A percentile compares a stretch with the other conserved stretches of the same genome.
phyloP scores from a whole-genome alignment of 192 early-diverging fungal genomes.

The Coemansia sp. region DNA sequence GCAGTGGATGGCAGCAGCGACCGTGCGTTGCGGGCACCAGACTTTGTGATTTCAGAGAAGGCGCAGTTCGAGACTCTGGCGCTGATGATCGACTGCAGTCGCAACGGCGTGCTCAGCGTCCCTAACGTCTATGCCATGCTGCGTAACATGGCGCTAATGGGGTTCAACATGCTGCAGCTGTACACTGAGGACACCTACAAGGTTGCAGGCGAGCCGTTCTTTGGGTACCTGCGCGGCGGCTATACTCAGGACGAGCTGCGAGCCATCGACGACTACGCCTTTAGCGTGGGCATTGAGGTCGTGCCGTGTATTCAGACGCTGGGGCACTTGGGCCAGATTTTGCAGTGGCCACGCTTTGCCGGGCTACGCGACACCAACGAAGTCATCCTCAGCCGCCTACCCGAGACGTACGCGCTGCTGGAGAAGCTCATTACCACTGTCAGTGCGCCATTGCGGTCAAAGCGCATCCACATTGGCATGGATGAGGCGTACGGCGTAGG shows the following conservation, averaged over 20 bases:
- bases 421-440: slow-evolving; percentile 73
- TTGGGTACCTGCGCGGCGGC: slow-evolving; percentile 74
- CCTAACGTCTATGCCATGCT: slow-evolving; percentile 69
- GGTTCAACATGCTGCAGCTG: slow-evolving; percentile 85
- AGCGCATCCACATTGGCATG: slow-evolving; percentile 85
- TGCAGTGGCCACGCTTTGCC: slow-evolving; percentile 87
- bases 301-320: slow-evolving; percentile 90
- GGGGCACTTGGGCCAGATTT: slow-evolving; percentile 86
- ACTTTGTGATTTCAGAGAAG: slow-evolving; percentile 61
- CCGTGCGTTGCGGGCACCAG: slow-evolving; percentile 20
- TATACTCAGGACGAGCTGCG: slow-evolving; percentile 77
- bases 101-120: slow-evolving; percentile 73
- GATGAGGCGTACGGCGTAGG: slow-evolving; percentile 89
- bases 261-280: slow-evolving; percentile 80
- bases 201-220: slow-evolving; percentile 69
- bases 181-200: slow-evolving; percentile 93
- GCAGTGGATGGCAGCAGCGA: slow-evolving; percentile 19
- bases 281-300: slow-evolving; percentile 77
- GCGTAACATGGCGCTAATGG: slow-evolving; percentile 81
- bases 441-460: slow-evolving; percentile 72
- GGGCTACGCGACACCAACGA: slow-evolving; percentile 80
- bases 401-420: slow-evolving; percentile 80
- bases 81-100: slow-evolving; percentile 87
- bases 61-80: slow-evolving; percentile 77
- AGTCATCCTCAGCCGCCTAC: slow-evolving; percentile 71